phyloP scores from a whole-genome alignment of 768 basidiomycete species.

The Cyclocybe aegerita region DNA sequence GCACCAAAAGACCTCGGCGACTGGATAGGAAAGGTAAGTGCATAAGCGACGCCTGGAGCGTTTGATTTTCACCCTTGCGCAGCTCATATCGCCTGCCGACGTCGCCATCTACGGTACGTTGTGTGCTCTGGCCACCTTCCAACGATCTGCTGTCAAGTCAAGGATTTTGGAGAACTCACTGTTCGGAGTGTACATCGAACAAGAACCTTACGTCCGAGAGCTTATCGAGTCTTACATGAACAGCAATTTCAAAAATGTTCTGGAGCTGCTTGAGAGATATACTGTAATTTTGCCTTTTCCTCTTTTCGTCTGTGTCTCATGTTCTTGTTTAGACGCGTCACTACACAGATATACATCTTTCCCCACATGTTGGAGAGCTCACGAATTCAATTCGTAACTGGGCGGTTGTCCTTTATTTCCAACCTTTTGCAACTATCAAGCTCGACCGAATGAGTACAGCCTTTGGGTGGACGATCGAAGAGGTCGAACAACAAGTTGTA shows the following conservation, averaged over 20 bases:
- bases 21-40: constrained; percentile 70
- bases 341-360: constrained; percentile 74
- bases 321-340: constrained; percentile 61
- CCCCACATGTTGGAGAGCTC: constrained; percentile 63
- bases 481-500: constrained; percentile 75
- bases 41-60: not conserved
- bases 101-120: constrained; percentile 86
- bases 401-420: constrained; percentile 85
- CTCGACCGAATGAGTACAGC: constrained; percentile 83
- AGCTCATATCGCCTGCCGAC: constrained; percentile 81
- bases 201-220: constrained; percentile 85
- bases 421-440: constrained; percentile 83
- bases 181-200: constrained; percentile 79
- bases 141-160: constrained; percentile 67
- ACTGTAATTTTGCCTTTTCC: constrained; percentile 47
- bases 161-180: constrained; percentile 66
- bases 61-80: not conserved
- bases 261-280: constrained; percentile 70
- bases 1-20: constrained; percentile 65
- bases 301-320: not conserved
- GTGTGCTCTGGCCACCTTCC: constrained; percentile 77
- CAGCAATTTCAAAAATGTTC: constrained; percentile 82
- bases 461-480: constrained; percentile 78
- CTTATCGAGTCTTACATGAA: constrained; percentile 83
- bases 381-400: constrained; percentile 71